Percentiles rank a stretch among this genome's conserved stretches.
Conservation (phyloP, 2,329 filamentous ascomycete species). For the Penicillium sp. region DNA sequence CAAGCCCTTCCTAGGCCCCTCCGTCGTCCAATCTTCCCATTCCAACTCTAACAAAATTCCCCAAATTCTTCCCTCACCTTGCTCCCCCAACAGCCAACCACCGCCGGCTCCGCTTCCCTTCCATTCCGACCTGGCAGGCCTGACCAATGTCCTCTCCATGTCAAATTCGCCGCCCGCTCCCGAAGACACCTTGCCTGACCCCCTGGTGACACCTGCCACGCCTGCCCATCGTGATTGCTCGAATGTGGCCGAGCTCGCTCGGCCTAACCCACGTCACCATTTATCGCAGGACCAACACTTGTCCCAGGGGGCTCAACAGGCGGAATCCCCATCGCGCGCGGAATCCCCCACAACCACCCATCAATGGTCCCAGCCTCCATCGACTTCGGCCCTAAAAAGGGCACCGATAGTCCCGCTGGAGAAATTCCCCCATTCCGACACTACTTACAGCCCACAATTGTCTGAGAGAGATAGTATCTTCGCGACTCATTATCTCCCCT, state of each 20-base stretch:
- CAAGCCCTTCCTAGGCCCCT: not conserved
- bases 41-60: constrained; percentile 2
- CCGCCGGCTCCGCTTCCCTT: constrained; percentile 18
- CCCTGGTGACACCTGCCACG: constrained; percentile 49
- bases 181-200: constrained; percentile 42
- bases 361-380: constrained; percentile 35
- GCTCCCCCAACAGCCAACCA: constrained; percentile 9
- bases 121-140: constrained; percentile 30
- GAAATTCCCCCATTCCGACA: constrained; percentile 27
- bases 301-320: constrained; percentile 32
- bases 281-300: constrained; percentile 31
- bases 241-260: constrained; percentile 25
- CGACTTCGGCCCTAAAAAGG: constrained; percentile 39
- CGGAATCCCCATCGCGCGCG: constrained; percentile 34
- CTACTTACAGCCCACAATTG: constrained; percentile 51
- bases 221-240: constrained; percentile 43
- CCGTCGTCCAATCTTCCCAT: not conserved
- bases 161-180: constrained; percentile 49
- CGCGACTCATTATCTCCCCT: constrained; percentile 60
- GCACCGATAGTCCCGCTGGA: constrained; percentile 35
- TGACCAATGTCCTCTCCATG: constrained; percentile 56
- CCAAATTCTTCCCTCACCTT: not conserved
- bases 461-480: constrained; percentile 66
- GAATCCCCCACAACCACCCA: constrained; percentile 39
- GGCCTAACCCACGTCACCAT: constrained; percentile 39